Base-by-base conservation (phyloP, 2,329 filamentous ascomycete species). In the Elsinoe necatrix region DNA sequence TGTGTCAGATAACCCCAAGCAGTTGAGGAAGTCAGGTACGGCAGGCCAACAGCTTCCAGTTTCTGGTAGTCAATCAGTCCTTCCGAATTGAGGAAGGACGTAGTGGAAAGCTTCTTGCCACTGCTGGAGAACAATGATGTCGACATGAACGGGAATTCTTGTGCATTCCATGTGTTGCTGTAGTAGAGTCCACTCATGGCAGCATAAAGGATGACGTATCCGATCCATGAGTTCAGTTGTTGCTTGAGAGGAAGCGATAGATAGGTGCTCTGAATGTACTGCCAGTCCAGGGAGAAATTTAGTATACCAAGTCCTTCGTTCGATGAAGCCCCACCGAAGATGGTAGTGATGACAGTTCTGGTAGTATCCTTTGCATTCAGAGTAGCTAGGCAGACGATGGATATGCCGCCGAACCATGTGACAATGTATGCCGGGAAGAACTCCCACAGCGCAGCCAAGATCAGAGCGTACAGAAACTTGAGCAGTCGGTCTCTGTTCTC, bases 351-450 rank as follows among this genome's bases (percentile, higher is more conserved):
- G 0, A 71, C 60, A 0, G 64, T 63, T 1, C 73, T 77, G 41
- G 68, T 80, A 7, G 62, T 61, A 4, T 77, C 76, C 0, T 73
- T 78, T 0, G 77, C 72, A 35, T 78, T 71, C 73, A 78, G 77
- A 0, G 78, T 66, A 1, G 78, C 79, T 12, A 81, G 63, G 58
- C 79, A 81, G 0, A 77, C 76, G 7, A 81, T 73, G 0, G 78
- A 81, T 12, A 81, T 67, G 0, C 75, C 77, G 63, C 80, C 80
- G 8, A 81, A 71, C 75, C 76, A 80, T 0, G 78, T 76, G 54
- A 73, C 78, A 39, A 81, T 77, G 57, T 81, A 81, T 1, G 77
- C 77, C 0, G 79, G 78, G 27, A 81, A 73, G 59, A 77, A 74
- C 61, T 81, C 78, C 58, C 77, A 81, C 11, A 71, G 35, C 11